phyloP scores from a whole-genome alignment of 1,284 basidiomycete genomes.

The Cryptococcus maquisensis region DNA sequence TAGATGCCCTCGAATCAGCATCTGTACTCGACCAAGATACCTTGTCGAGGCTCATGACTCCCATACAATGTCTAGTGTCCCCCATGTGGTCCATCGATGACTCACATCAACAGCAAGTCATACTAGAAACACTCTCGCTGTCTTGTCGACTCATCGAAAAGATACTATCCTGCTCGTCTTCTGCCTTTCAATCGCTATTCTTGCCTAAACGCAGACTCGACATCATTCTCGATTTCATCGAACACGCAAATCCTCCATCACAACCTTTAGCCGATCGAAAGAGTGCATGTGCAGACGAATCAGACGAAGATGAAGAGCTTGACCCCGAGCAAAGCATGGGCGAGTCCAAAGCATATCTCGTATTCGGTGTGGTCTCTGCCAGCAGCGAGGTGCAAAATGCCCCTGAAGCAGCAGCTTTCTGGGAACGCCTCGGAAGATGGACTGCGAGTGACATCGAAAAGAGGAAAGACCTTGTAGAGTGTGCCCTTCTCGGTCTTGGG shows the following conservation, averaged over 20 bases:
- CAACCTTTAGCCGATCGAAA: not conserved
- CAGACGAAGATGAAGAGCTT: constrained; percentile 4
- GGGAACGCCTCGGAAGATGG: constrained; percentile 66
- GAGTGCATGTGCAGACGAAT: not conserved
- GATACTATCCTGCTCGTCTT: not conserved
- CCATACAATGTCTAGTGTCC: not conserved
- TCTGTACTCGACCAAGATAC: not conserved
- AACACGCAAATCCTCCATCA: constrained; percentile 6
- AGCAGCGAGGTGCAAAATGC: not conserved
- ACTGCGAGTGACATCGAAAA: constrained; percentile 49
- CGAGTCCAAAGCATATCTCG: constrained; percentile 74
- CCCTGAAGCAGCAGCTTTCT: not conserved
- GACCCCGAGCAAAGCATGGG: constrained; percentile 57
- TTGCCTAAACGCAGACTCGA: not conserved
- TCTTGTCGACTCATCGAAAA: not conserved
- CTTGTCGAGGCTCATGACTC: not conserved
- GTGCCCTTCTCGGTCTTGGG: constrained; percentile 50
- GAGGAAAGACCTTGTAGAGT: constrained; percentile 49
- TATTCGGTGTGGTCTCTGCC: constrained; percentile 66
- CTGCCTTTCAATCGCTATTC: too few relatives aligned
- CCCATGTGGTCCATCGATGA: not conserved
- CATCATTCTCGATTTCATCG: constrained; percentile 21
- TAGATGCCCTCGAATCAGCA: not conserved
- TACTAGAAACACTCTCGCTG: not conserved
- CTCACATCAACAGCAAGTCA: not conserved